These are phyloP conservation scores for Adiantum capillusveneris DNA, from an alignment of 75 land plant species.

Conservation along the genomic window DNA sequence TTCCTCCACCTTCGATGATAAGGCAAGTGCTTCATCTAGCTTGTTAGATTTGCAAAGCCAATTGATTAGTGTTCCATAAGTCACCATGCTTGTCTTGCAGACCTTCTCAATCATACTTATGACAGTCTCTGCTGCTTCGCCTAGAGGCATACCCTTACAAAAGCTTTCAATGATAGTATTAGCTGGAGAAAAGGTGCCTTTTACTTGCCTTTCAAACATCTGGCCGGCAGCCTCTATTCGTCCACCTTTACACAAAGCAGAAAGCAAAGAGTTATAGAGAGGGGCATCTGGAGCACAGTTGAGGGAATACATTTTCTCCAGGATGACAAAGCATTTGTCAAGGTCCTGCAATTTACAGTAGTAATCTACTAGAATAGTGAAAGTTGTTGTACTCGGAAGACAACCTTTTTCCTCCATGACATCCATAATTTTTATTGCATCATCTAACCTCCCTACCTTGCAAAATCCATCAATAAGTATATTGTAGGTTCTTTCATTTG, in stretches of 20 bases:
- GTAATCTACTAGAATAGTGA: constrained; percentile 31
- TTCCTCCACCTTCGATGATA: constrained; percentile 35
- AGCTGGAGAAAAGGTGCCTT: background rate
- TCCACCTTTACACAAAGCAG: constrained; percentile 5
- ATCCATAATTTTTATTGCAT: constrained; percentile 23
- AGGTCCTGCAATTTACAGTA: constrained; percentile 37
- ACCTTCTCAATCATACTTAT: constrained; percentile 34
- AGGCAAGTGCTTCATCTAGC: constrained; percentile 42
- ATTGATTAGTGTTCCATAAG: constrained; percentile 51
- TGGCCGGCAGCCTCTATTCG: constrained; percentile 2
- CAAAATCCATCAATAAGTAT: constrained; percentile 42
- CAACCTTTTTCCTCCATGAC: constrained; percentile 38
- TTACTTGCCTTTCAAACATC: background rate
- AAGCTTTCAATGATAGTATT: background rate
- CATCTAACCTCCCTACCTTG: constrained; percentile 19
- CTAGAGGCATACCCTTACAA: background rate
- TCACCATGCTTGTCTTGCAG: constrained; percentile 34
- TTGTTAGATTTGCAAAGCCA: constrained; percentile 54
- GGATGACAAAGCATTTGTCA: constrained; percentile 20
- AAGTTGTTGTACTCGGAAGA: constrained; percentile 31
- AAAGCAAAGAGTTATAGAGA: background rate
- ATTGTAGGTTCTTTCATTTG: constrained; percentile 46
- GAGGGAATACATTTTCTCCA: constrained; percentile 17
- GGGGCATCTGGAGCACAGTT: constrained; percentile 25
- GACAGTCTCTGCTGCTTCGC: background rate